Base-by-base conservation (phyloP, 768 basidiomycete genomes). In the Amanita rubescens region DNA sequence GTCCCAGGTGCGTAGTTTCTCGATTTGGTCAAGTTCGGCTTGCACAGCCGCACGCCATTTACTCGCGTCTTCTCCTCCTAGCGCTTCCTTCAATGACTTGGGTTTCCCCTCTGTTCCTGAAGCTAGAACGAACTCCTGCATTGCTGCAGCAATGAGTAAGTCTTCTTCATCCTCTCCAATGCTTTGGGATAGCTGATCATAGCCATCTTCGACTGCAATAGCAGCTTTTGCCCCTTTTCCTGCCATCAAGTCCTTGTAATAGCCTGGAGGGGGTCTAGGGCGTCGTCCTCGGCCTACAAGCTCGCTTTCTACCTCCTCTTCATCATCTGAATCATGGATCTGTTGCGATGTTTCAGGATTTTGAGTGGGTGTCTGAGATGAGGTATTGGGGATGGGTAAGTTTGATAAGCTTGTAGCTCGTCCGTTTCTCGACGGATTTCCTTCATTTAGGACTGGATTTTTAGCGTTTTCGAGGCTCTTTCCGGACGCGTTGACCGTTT, bases 21-120 rank as follows among this genome's bases (percentile, higher is more conserved):
- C n/a, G n/a, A n/a, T n/a, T n/a, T n/a, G n/a, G n/a, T n/a, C n/a
- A n/a, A n/a, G n/a, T n/a, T n/a, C n/a, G n/a, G n/a, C n/a, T n/a
- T n/a, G n/a, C n/a, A n/a, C n/a, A n/a, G n/a, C n/a, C n/a, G n/a
- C n/a, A n/a, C n/a, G n/a, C n/a, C n/a, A n/a, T n/a, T n/a, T n/a
- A n/a, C n/a, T n/a, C n/a, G n/a, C n/a, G n/a, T n/a, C n/a, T n/a
- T n/a, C n/a, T n/a, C n/a, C n/a, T n/a, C n/a, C n/a, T n/a, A n/a
- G n/a, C n/a, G n/a, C n/a, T n/a, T 69, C 42, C 1, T 72, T 71
- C n/a, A n/a, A n/a, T n/a, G n/a, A n/a, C n/a, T n/a, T n/a, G n/a
- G 60, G 65, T 76, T 0, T 75, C 74, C 12, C 38, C 15, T 15
- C 38, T 39, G 15, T 19, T 19, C 38, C 38, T 39, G 38, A 15